Percentiles rank a stretch among this genome's conserved stretches.
phyloP scores from a whole-genome alignment of 2,329 filamentous ascomycete species.

The Domatiomyces catenatus region DNA sequence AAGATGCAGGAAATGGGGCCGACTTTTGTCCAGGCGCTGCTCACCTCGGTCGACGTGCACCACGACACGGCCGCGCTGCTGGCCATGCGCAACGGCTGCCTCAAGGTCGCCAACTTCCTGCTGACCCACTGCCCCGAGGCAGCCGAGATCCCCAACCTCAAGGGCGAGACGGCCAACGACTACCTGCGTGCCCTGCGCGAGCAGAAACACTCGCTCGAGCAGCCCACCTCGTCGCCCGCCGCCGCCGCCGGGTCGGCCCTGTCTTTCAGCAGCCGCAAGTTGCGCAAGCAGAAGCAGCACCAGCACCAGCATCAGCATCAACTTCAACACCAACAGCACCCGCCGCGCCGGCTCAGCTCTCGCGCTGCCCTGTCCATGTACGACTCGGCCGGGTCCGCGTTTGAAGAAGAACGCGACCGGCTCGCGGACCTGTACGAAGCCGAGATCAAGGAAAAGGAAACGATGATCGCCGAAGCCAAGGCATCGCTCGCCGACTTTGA shows the following conservation, averaged over 20 bases:
- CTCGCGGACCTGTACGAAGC: conserved; percentile 37
- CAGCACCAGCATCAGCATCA: background rate
- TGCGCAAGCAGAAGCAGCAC: conserved; percentile 22
- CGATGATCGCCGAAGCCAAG: conserved; percentile 51
- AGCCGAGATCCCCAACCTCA: conserved; percentile 65
- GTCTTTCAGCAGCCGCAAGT: conserved; percentile 8
- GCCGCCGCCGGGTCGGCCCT: conserved; percentile 23
- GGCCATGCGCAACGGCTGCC: conserved; percentile 72
- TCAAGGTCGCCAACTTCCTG: conserved; percentile 53
- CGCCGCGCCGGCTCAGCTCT: conserved; percentile 22
- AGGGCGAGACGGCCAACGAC: conserved; percentile 71
- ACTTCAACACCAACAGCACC: no score
- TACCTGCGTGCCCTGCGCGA: conserved; percentile 53
- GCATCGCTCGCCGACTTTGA: conserved; percentile 35
- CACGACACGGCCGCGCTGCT: conserved; percentile 86
- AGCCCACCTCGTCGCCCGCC: conserved; percentile 53
- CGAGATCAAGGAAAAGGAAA: conserved; percentile 22
- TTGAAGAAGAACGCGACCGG: conserved; percentile 57
- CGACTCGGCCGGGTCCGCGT: conserved; percentile 51
- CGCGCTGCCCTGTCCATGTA: conserved; percentile 56
- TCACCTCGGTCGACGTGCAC: conserved; percentile 69
- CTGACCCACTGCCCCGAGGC: conserved; percentile 60
- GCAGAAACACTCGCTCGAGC: conserved; percentile 16
- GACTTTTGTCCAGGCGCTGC: conserved; percentile 57
- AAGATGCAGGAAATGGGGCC: conserved; percentile 66